A percentile compares a stretch with the other conserved stretches of the same genome.
Conservation (phyloP, 2,329 filamentous ascomycete species). For the Myrmaecium sp. region DNA sequence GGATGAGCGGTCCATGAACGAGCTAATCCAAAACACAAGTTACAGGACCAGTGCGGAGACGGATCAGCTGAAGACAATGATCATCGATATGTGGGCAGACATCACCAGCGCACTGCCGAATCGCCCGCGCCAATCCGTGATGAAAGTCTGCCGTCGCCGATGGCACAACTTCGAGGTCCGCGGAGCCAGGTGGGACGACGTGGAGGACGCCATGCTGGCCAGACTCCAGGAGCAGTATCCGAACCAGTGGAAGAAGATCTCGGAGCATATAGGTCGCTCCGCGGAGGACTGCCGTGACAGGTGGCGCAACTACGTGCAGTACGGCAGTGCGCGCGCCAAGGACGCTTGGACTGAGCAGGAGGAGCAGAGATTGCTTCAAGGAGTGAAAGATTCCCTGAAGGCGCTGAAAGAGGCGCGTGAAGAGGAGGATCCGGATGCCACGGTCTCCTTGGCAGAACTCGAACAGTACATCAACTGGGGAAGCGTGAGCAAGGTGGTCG, state of each 20-base stretch:
- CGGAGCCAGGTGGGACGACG: conserved; percentile 36
- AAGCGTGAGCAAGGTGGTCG: conserved; percentile 45
- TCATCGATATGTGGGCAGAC: conserved; percentile 21
- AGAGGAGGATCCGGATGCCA: no score
- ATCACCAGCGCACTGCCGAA: conserved; percentile 15
- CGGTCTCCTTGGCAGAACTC: no score
- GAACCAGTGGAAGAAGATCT: conserved; percentile 46
- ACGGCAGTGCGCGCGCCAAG: conserved; percentile 34
- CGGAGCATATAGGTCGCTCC: conserved; percentile 40
- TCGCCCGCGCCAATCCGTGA: conserved; percentile 17
- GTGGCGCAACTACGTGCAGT: conserved; percentile 50
- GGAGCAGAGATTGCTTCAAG: conserved; percentile 34
- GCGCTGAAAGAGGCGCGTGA: conserved; percentile 26
- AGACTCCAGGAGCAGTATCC: conserved; percentile 30
- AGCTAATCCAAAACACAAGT: neutral
- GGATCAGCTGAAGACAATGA: no score
- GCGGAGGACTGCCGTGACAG: conserved; percentile 52
- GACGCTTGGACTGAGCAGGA: conserved; percentile 46
- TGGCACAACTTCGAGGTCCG: conserved; percentile 50
- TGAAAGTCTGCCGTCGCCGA: conserved; percentile 36
- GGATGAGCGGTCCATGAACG: neutral
- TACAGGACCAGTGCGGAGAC: no score
- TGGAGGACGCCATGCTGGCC: conserved; percentile 40
- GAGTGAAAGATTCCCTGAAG: conserved; percentile 37
- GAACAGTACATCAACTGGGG: conserved; percentile 41